Conservation (phyloP, 805 yeast genomes). For the Ogataea populi-albae region DNA sequence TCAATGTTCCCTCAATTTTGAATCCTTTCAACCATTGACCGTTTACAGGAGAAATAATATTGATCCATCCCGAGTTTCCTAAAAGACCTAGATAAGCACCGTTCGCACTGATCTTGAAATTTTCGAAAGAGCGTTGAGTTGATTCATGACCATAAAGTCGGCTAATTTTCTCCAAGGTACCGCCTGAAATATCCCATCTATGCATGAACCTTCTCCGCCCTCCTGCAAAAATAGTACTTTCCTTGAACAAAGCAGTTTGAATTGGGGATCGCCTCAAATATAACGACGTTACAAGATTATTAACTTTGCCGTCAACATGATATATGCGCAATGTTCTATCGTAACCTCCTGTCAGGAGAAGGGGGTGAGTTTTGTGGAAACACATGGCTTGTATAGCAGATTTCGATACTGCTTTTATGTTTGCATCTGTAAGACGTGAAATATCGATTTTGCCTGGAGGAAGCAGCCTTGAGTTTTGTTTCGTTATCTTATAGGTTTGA, state of each 20-base stretch:
- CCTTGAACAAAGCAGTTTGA: constrained; percentile 68
- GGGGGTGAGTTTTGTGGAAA: constrained; percentile 83
- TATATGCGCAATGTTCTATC: constrained; percentile 84
- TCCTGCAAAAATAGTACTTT: constrained; percentile 64
- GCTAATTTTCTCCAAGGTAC: constrained; percentile 74
- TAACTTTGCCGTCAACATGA: constrained; percentile 85
- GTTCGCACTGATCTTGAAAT: constrained; percentile 70
- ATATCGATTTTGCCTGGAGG: constrained; percentile 73
- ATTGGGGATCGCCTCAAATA: constrained; percentile 79
- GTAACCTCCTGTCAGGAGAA: constrained; percentile 86
- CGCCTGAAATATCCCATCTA: constrained; percentile 73
- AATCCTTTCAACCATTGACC: constrained; percentile 89
- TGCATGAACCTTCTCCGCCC: constrained; percentile 92
- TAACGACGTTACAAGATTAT: constrained; percentile 77
- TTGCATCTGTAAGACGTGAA: constrained; percentile 84
- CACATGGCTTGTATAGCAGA: constrained; percentile 82
- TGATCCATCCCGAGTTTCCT: constrained; percentile 91
- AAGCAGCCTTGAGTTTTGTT: constrained; percentile 48
- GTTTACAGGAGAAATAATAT: constrained; percentile 66
- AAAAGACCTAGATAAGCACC: constrained; percentile 72
- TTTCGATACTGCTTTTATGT: constrained; percentile 60
- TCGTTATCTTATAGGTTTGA: constrained; percentile 26
- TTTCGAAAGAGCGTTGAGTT: constrained; percentile 82
- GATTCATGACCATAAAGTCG: constrained; percentile 90
- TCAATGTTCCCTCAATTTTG: constrained; percentile 81